Evolutionary conservation across 768 basidiomycete species (phyloP), one percentile per base, ranked within the genome.

Genomic region (Sutorius australiensis): DNA sequence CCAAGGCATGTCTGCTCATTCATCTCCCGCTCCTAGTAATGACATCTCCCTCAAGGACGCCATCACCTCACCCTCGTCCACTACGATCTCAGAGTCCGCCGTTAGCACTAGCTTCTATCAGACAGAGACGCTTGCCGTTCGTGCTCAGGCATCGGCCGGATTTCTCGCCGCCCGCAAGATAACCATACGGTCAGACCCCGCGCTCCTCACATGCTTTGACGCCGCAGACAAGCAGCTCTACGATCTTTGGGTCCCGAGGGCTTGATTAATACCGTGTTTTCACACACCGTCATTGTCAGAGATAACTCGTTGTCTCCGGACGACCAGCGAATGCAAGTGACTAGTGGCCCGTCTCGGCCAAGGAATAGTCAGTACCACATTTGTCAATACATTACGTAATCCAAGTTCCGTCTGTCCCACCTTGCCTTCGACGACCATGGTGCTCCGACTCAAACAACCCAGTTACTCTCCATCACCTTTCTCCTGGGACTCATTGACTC

Each of bases 221-320:
- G 78, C 81, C 13, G 74, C 78, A 21, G 90, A 92, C 70, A 83
- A 77, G 70, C 85, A 89, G 59, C 74, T 92, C 19, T 90, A 91
- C 60, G 80, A 83, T 41, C 74, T 91, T 10, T 92, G 90, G 89
- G 85, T 75, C 28, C 84, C 86, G 5, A 67, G 48, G 31, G 34
- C 46, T 37, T 67, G 58, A 67, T 17, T 30, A 24, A 32, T 17
- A 16, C 6, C 24, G 21, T 34, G 32, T 19, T 27, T 37, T 10
- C 19, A 32, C 45, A 2, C 11, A n/a, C 39, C 30, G 36, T 39
- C 24, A 8, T 41, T 13, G n/a, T 34, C 8, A 11, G 50, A 54
- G 37, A 42, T 31, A 38, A 38, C 41, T 6, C 19, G 13, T 16
- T n/a, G 17, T 50, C 6, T 11, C 34, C 16, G 16, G 3, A 19